Conservation (phyloP, 768 basidiomycete species). For the Boletus rufocinnamomeus region DNA sequence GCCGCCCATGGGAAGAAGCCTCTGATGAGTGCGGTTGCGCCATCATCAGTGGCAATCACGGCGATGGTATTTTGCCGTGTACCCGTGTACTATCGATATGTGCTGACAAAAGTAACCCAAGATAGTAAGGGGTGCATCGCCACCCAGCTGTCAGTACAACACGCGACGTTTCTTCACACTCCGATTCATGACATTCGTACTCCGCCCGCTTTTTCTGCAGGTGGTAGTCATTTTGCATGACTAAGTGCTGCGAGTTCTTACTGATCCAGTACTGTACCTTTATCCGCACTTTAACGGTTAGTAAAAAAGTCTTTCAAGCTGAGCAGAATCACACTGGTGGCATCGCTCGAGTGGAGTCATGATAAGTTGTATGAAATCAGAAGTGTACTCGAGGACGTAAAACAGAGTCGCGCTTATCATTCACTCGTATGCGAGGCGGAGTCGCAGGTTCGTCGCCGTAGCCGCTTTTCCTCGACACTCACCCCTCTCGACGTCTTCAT, state of each 20-base stretch:
- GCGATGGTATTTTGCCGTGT: not conserved
- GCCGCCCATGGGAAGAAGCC: not conserved
- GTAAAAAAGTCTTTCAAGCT: not conserved
- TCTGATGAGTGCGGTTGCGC: not conserved
- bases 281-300: not conserved
- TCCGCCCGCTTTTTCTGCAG: no score
- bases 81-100: not conserved
- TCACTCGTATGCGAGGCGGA: not conserved
- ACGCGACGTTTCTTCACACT: no score
- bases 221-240: no score
- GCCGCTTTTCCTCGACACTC: not conserved
- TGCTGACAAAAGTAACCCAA: not conserved
- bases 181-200: no score
- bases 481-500: conserved; percentile 12
- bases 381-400: not conserved
- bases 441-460: not conserved
- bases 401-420: no score
- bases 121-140: no score
- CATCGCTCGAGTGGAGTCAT: not conserved
- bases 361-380: not conserved
- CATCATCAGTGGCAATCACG: not conserved
- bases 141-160: no score
- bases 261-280: no score
- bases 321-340: not conserved
- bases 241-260: not conserved